A percentile compares a stretch with the other conserved stretches of the same genome.
Conservation (phyloP, 345 rosid genomes). For the Cardiospermum halicacabum region DNA sequence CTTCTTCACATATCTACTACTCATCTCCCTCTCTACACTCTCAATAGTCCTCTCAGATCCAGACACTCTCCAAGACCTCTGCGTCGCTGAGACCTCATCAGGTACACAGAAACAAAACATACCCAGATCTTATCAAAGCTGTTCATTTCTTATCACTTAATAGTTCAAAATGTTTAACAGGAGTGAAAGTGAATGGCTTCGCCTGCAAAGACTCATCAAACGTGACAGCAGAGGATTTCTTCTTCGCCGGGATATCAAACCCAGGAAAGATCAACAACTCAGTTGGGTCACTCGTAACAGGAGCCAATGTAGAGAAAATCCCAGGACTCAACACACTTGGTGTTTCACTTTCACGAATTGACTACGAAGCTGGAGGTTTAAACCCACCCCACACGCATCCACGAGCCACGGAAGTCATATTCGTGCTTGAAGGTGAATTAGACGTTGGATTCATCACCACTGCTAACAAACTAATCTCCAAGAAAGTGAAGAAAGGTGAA, state of each 20-base stretch:
- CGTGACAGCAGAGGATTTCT: slow-evolving; percentile 49
- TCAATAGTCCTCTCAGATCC: slow-evolving; percentile 38
- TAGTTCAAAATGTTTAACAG: too few species aligned
- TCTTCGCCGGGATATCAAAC: slow-evolving; percentile 48
- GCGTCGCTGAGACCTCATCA: slow-evolving; percentile 45
- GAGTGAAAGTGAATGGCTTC: slow-evolving; percentile 53
- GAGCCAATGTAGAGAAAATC: slow-evolving; percentile 52
- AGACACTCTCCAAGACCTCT: slow-evolving; percentile 64
- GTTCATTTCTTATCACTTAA: too few species aligned
- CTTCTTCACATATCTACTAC: slow-evolving; percentile 16
- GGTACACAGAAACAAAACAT: slow-evolving; percentile 15
- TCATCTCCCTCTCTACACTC: slow-evolving; percentile 18
- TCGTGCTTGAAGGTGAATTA: slow-evolving; percentile 52
- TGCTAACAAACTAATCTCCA: slow-evolving; percentile 43
- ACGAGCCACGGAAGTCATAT: slow-evolving; percentile 61
- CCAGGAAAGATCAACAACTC: slow-evolving; percentile 43
- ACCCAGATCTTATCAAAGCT: too few species aligned
- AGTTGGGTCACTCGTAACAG: slow-evolving; percentile 46
- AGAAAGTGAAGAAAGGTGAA: slow-evolving; percentile 49
- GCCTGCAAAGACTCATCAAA: slow-evolving; percentile 48
- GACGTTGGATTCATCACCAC: slow-evolving; percentile 67
- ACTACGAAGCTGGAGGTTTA: slow-evolving; percentile 47
- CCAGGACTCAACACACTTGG: slow-evolving; percentile 69
- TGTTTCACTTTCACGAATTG: slow-evolving; percentile 52
- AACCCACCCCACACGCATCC: slow-evolving; percentile 75